These are phyloP conservation scores for Thuja plicata DNA, from an alignment of 83 land plant genomes.

Conservation along the genomic window DNA sequence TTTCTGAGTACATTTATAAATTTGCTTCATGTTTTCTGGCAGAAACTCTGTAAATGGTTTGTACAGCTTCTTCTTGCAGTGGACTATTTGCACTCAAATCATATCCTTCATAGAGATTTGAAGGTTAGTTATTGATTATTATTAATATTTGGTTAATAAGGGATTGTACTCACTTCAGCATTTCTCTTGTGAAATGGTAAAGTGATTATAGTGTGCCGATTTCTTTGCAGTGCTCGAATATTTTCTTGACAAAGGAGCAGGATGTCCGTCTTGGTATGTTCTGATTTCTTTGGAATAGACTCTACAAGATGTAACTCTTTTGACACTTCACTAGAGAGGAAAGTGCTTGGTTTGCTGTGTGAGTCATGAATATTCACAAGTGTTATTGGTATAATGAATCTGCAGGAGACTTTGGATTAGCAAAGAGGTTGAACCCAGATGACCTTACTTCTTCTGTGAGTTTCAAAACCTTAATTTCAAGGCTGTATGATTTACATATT, in stretches of 20 bases:
- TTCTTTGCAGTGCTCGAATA: conserved; percentile 84
- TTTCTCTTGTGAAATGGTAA: not conserved
- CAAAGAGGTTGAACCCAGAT: conserved; percentile 81
- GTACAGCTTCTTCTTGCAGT: conserved; percentile 93
- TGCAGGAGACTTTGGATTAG: conserved; percentile 98
- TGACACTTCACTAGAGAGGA: not conserved
- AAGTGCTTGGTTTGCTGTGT: not conserved
- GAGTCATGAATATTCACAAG: not conserved
- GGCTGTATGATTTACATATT: not conserved
- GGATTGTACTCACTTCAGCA: not conserved
- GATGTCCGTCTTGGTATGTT: conserved; percentile 81
- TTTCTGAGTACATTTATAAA: not conserved
- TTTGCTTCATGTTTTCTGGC: not conserved
- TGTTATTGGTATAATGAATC: not conserved
- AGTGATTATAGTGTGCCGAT: not conserved
- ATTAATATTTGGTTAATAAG: not conserved
- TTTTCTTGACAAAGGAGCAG: conserved; percentile 85
- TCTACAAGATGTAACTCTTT: not conserved
- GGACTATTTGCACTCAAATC: conserved; percentile 89
- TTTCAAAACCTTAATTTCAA: not conserved
- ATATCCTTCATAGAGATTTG: conserved; percentile 95
- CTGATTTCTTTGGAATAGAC: not conserved
- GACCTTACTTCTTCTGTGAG: conserved; percentile 96
- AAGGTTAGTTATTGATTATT: conserved; percentile 46
- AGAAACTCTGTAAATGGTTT: conserved; percentile 96